phyloP scores from a whole-genome alignment of 257 asterid genomes.

The Solanum tarijense region DNA sequence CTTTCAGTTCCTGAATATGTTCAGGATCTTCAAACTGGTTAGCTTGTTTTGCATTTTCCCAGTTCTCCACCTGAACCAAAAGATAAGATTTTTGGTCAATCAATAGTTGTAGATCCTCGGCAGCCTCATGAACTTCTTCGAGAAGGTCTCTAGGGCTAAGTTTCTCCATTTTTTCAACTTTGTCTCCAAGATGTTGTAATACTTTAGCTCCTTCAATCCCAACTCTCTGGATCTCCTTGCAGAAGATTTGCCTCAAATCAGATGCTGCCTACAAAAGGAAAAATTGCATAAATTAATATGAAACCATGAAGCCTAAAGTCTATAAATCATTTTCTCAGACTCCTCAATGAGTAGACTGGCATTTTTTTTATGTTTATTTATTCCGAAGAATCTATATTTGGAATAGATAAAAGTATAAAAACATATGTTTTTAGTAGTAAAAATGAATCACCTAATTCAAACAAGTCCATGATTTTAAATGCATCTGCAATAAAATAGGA shows the following conservation, averaged over 20 bases:
- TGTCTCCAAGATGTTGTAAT: slow-evolving; percentile 57
- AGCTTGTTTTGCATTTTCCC: slow-evolving; percentile 53
- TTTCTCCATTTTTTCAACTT: slow-evolving; percentile 90
- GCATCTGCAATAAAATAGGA: neutral
- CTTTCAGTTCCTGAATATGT: slow-evolving; percentile 55
- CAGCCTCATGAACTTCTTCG: slow-evolving; percentile 75
- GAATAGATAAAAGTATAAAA: too few relatives aligned
- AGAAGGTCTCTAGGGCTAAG: slow-evolving; percentile 50
- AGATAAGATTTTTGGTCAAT: slow-evolving; percentile 82
- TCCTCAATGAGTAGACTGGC: neutral
- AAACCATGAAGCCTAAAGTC: slow-evolving; percentile 75
- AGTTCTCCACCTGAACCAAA: slow-evolving; percentile 61
- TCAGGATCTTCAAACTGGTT: slow-evolving; percentile 46
- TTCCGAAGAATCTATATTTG: neutral
- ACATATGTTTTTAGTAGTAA: neutral
- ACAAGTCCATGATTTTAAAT: neutral
- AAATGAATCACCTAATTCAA: neutral
- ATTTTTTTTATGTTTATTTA: too few relatives aligned
- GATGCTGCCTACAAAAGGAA: slow-evolving; percentile 50
- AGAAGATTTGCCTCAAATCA: slow-evolving; percentile 59
- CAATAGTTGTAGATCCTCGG: slow-evolving; percentile 71
- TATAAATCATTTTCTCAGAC: neutral
- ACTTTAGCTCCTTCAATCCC: slow-evolving; percentile 84
- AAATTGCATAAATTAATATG: neutral
- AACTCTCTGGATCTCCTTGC: slow-evolving; percentile 61